Evolutionary conservation across 805 yeast species (phyloP).

Genomic region (Myxozyma melibiosi): DNA sequence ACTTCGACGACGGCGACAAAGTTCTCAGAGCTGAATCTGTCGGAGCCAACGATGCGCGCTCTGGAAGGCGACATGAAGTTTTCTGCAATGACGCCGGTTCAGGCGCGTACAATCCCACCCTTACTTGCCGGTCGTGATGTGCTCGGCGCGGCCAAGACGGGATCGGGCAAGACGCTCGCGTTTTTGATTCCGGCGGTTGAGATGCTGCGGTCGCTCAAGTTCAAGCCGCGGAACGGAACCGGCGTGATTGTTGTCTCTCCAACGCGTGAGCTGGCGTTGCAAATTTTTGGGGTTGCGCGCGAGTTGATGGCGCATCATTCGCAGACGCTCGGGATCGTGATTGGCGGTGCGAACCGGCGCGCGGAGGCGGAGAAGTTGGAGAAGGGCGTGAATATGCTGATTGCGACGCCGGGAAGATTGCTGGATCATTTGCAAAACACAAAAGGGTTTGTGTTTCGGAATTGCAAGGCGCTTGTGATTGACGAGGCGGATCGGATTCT

Average conservation of each 20-base stretch:
- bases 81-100: conserved; percentile 88
- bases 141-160: conserved; percentile 99
- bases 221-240: conserved; percentile 97
- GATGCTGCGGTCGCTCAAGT: conserved; percentile 81
- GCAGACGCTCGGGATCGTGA: conserved; percentile 94
- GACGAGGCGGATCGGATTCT: conserved; percentile 98
- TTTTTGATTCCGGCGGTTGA: conserved; percentile 95
- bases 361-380: conserved; percentile 93
- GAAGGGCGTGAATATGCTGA: conserved; percentile 89
- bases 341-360: conserved; percentile 98
- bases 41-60: conserved; percentile 80
- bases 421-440: conserved; percentile 97
- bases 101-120: conserved; percentile 95
- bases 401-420: conserved; percentile 97
- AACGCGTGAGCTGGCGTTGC: conserved; percentile 95
- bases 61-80: conserved; percentile 82
- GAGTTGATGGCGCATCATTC: conserved; percentile 88
- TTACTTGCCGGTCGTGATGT: conserved; percentile 95
- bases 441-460: conserved; percentile 63
- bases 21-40: conserved; percentile 62
- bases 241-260: conserved; percentile 96
- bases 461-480: conserved; percentile 87
- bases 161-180: conserved; percentile 97
- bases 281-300: conserved; percentile 96
- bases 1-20: conserved; percentile 28